Percentiles rank a stretch among this genome's conserved stretches.
Conservation (phyloP, 345 rosid genomes). For the Psidium friedrichsthalianum region DNA sequence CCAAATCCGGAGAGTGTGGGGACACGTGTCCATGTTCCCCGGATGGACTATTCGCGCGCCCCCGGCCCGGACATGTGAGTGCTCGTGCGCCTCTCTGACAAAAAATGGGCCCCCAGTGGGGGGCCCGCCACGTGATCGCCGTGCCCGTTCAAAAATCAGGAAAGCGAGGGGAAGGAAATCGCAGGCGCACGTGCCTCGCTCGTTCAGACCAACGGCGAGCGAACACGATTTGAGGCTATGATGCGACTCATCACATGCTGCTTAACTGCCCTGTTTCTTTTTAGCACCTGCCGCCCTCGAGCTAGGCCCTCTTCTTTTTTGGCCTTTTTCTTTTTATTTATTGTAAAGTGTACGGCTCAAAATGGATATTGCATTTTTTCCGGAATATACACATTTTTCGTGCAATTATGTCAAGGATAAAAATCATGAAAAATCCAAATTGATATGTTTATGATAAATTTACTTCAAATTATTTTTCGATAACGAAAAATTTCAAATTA, state of each 20-base stretch:
- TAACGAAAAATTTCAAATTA: too few species aligned
- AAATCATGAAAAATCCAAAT: too few species aligned
- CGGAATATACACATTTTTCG: neutral
- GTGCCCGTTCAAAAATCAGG: neutral
- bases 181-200: conserved; percentile 11
- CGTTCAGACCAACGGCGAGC: neutral
- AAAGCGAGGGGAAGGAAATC: neutral
- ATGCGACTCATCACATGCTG: neutral
- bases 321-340: neutral
- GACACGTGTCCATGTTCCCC: conserved; percentile 6
- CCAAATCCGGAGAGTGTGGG: conserved; percentile 6
- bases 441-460: too few species aligned
- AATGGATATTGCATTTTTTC: neutral
- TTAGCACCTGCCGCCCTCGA: neutral
- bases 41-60: neutral
- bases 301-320: neutral
- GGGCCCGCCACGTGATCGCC: conserved; percentile 43
- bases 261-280: neutral
- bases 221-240: neutral
- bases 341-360: neutral
- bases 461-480: too few species aligned
- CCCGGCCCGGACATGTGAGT: conserved; percentile 36
- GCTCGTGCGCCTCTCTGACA: conserved; percentile 45
- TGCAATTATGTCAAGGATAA: neutral
- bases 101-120: neutral